Conservation (phyloP, 2,329 filamentous ascomycete species). For the Arthrobotrys iridis region DNA sequence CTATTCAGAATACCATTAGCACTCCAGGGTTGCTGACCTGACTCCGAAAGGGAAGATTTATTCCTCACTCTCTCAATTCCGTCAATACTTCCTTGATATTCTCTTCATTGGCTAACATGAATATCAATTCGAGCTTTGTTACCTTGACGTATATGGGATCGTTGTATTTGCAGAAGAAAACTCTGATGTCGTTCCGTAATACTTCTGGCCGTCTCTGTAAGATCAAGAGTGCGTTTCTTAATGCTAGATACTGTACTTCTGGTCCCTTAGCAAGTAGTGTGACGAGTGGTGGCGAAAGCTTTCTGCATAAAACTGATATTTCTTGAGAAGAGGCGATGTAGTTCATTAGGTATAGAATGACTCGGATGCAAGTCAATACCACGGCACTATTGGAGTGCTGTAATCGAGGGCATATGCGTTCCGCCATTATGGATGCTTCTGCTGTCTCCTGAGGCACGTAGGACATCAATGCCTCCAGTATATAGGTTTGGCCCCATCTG, state of each 20-base stretch:
- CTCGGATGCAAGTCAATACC: conserved; percentile 92
- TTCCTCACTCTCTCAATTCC: conserved; percentile 83
- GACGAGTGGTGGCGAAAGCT: conserved; percentile 92
- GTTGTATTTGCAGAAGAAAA: conserved; percentile 99
- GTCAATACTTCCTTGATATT: conserved; percentile 96
- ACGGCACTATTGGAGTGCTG: conserved; percentile 98
- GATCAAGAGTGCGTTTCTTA: conserved; percentile 92
- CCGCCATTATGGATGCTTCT: conserved; percentile 88
- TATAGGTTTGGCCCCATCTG: conserved; percentile 99
- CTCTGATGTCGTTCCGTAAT: conserved; percentile 92
- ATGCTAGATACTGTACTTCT: conserved; percentile 96
- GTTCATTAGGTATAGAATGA: conserved; percentile 98
- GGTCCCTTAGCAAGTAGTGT: conserved; percentile 94
- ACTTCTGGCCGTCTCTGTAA: conserved; percentile 92
- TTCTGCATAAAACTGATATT: conserved; percentile 84
- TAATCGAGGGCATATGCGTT: conserved; percentile 91
- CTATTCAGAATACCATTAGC: conserved; percentile 60
- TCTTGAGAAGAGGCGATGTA: conserved; percentile 94
- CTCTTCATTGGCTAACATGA: conserved; percentile 94
- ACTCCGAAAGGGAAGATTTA: not conserved
- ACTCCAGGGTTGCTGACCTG: not conserved
- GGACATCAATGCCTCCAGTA: conserved; percentile 95
- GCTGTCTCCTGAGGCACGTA: conserved; percentile 92
- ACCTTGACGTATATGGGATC: conserved; percentile 99
- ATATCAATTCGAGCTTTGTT: conserved; percentile 97